Conservation (phyloP, 495 filamentous ascomycete genomes). For the Tuber umbilicatum region DNA sequence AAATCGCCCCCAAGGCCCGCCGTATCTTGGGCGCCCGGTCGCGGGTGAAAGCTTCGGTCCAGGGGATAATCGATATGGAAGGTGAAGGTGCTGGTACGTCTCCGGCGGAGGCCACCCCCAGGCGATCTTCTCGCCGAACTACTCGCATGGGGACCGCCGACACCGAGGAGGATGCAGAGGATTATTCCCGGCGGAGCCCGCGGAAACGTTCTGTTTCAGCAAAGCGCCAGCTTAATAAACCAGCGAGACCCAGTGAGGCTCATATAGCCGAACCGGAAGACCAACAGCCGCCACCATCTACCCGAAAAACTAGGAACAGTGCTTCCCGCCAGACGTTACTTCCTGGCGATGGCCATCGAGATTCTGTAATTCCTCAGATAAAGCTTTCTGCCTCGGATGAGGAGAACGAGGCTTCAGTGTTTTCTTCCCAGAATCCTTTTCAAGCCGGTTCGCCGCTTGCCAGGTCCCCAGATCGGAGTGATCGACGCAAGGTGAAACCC, state of each 20-base stretch:
- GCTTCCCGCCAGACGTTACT: slow-evolving; percentile 25
- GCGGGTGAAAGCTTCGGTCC: slow-evolving; percentile 68
- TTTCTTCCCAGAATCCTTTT: slow-evolving; percentile 90
- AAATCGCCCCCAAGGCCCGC: slow-evolving; percentile 68
- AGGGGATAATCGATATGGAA: slow-evolving; percentile 82
- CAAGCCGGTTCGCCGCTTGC: slow-evolving; percentile 60
- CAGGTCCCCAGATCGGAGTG: slow-evolving; percentile 26
- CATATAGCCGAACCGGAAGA: slow-evolving; percentile 46
- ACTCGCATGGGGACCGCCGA: slow-evolving; percentile 65
- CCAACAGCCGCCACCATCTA: slow-evolving; percentile 44
- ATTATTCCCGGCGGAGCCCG: slow-evolving; percentile 43
- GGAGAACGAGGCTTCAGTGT: slow-evolving; percentile 44
- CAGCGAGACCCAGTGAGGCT: slow-evolving; percentile 51
- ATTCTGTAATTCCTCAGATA: slow-evolving; percentile 15
- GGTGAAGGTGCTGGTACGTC: slow-evolving; percentile 55
- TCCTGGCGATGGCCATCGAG: slow-evolving; percentile 23
- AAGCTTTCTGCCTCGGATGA: slow-evolving; percentile 44
- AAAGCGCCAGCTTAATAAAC: slow-evolving; percentile 51
- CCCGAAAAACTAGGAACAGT: slow-evolving; percentile 51
- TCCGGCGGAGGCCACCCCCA: slow-evolving; percentile 22
- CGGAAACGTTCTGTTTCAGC: slow-evolving; percentile 40
- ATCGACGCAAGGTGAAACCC: slow-evolving; percentile 33
- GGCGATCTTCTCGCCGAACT: slow-evolving; percentile 26
- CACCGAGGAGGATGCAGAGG: slow-evolving; percentile 49
- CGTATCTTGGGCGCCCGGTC: slow-evolving; percentile 68